These are phyloP conservation scores for Chaetomium sp. DNA, from an alignment of 2,329 filamentous ascomycete genomes.

Conservation along the genomic window DNA sequence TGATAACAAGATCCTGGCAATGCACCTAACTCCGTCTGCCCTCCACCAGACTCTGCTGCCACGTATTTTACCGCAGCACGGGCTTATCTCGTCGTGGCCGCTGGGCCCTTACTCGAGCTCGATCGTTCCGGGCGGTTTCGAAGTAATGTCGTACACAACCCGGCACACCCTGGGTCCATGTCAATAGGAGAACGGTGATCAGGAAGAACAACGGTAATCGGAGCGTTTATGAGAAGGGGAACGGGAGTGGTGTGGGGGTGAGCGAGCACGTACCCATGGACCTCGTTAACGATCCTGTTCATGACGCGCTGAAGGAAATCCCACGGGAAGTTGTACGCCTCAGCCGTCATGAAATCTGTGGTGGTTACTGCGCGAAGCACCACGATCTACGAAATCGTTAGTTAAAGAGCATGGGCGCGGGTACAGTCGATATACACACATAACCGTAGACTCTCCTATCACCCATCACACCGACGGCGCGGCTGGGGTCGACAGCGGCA, in stretches of 20 bases:
- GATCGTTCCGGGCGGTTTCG: slow-evolving; percentile 65
- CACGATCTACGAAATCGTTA: slow-evolving; percentile 29
- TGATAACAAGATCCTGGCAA: no score
- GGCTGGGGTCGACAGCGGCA: slow-evolving; percentile 38
- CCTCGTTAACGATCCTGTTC: slow-evolving; percentile 23
- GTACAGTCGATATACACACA: slow-evolving; percentile 19
- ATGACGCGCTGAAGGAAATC: slow-evolving; percentile 21
- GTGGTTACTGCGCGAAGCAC: slow-evolving; percentile 41
- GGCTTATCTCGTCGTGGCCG: background rate
- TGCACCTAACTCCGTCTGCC: no score
- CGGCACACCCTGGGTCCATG: slow-evolving; percentile 14
- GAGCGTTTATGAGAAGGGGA: background rate
- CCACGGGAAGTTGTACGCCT: slow-evolving; percentile 33
- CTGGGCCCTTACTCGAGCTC: slow-evolving; percentile 56
- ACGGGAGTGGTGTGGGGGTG: background rate
- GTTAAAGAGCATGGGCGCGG: slow-evolving; percentile 11
- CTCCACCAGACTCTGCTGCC: no score
- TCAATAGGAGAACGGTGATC: background rate
- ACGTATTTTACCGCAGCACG: no score
- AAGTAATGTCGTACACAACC: slow-evolving; percentile 36
- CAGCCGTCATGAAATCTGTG: slow-evolving; percentile 68
- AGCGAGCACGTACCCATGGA: slow-evolving; percentile 13
- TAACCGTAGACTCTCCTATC: slow-evolving; percentile 56
- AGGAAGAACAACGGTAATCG: background rate
- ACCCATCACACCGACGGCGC: slow-evolving; percentile 43